Evolutionary conservation across 768 basidiomycete genomes (phyloP).

Genomic region (Leccinum subgranulosum): DNA sequence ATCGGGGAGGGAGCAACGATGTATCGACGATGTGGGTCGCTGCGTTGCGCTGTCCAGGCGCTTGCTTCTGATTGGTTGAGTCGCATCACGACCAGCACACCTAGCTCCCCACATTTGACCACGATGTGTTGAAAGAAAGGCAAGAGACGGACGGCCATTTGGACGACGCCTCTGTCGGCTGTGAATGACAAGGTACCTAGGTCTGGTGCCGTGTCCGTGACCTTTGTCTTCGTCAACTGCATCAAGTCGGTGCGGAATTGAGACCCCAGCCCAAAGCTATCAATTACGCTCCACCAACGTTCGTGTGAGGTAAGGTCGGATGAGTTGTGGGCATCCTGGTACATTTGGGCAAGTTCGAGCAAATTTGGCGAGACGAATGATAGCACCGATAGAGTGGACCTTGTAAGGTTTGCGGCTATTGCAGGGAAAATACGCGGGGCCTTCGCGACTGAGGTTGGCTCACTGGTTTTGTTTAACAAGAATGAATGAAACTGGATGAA

Average conservation of each 20-base stretch:
- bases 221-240: constrained; percentile 48
- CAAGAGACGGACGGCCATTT: constrained; percentile 78
- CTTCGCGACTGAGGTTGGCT: constrained; percentile 91
- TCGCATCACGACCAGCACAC: constrained; percentile 63
- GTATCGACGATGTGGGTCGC: constrained; percentile 43
- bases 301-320: constrained; percentile 50
- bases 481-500: not conserved
- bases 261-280: constrained; percentile 62
- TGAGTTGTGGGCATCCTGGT: constrained; percentile 46
- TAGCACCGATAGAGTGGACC: constrained; percentile 43
- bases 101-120: constrained; percentile 78
- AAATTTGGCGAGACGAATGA: constrained; percentile 83
- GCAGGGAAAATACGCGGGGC: constrained; percentile 68
- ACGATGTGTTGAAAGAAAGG: constrained; percentile 83
- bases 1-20: constrained; percentile 50
- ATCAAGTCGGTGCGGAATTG: constrained; percentile 66
- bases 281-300: constrained; percentile 63
- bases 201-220: constrained; percentile 38
- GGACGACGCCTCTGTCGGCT: constrained; percentile 64
- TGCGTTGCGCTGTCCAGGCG: constrained; percentile 52
- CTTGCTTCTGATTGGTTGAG: constrained; percentile 38
- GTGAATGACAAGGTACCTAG: constrained; percentile 59
- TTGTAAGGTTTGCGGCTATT: constrained; percentile 39
- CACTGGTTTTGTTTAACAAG: constrained; percentile 44
- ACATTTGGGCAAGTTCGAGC: constrained; percentile 67